Evolutionary conservation across 179 eudicot species (phyloP).

Genomic region (Beta lomatogona): DNA sequence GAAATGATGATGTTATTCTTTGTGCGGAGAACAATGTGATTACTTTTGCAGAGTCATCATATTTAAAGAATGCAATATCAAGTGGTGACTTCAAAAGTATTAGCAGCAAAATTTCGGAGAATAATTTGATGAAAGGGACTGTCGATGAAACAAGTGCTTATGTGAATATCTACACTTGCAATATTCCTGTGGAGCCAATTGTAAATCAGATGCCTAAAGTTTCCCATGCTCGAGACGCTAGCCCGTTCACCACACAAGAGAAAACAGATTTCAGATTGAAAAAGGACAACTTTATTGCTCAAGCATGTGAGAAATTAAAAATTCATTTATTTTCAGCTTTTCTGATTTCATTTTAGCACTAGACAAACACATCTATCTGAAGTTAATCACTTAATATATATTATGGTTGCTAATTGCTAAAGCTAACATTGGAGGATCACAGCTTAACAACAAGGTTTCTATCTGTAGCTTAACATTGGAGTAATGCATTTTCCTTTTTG

Average conservation of each 20-base stretch:
- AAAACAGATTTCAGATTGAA: background rate
- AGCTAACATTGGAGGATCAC: background rate
- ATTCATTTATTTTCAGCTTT: background rate
- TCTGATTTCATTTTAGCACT: background rate
- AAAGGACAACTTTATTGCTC: background rate
- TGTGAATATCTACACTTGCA: background rate
- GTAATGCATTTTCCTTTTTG: background rate
- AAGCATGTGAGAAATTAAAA: slow-evolving; percentile 1
- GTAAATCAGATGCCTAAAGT: slow-evolving; percentile 3
- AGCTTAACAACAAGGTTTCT: background rate
- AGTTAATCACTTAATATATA: background rate
- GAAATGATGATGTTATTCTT: background rate
- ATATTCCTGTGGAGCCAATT: background rate
- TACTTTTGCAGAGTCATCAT: slow-evolving; percentile 3
- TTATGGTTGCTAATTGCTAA: background rate
- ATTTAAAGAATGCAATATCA: background rate
- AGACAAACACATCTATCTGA: background rate
- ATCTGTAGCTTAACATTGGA: background rate
- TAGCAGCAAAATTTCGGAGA: background rate
- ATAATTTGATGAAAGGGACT: background rate
- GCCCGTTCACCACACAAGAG: slow-evolving; percentile 9
- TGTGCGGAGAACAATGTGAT: background rate
- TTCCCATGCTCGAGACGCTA: slow-evolving; percentile 11
- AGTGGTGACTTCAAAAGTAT: background rate
- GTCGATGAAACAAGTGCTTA: background rate